Conservation (phyloP, 331 rosid species). For the Rhamnella rubrinervis region DNA sequence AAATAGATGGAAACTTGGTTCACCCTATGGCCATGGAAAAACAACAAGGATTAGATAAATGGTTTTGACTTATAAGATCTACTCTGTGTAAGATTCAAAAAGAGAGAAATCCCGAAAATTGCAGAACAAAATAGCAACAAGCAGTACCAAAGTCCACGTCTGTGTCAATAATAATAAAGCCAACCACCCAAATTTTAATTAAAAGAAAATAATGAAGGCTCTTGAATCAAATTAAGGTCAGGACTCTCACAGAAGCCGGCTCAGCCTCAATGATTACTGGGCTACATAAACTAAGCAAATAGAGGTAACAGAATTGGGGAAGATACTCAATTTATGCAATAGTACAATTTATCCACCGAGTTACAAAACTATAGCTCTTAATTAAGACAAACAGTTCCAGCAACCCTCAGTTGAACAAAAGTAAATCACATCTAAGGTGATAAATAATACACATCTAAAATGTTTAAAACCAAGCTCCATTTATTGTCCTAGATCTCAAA, state of each 20-base stretch:
- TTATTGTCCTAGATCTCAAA: constrained; percentile 12
- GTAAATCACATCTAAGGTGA: constrained; percentile 9
- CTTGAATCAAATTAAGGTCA: neutral
- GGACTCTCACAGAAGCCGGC: neutral
- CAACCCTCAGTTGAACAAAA: neutral
- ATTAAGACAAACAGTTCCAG: too few species aligned
- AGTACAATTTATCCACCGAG: too few species aligned
- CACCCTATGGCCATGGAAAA: constrained; percentile 58
- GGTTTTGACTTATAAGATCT: neutral
- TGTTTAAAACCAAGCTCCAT: neutral
- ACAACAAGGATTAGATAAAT: constrained; percentile 12
- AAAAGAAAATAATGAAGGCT: neutral
- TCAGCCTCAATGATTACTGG: neutral
- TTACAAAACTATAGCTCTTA: too few species aligned
- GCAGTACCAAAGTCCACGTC: too few species aligned
- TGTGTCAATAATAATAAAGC: too few species aligned
- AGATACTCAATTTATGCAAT: neutral
- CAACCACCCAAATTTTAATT: too few species aligned
- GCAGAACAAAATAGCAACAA: neutral
- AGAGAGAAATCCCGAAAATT: neutral
- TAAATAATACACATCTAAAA: neutral
- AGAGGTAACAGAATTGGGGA: neutral
- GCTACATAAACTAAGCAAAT: neutral
- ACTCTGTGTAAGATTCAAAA: neutral
- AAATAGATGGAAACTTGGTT: constrained; percentile 91